Conservation (phyloP, 768 basidiomycete genomes). For the Guyanaporus albipodus region DNA sequence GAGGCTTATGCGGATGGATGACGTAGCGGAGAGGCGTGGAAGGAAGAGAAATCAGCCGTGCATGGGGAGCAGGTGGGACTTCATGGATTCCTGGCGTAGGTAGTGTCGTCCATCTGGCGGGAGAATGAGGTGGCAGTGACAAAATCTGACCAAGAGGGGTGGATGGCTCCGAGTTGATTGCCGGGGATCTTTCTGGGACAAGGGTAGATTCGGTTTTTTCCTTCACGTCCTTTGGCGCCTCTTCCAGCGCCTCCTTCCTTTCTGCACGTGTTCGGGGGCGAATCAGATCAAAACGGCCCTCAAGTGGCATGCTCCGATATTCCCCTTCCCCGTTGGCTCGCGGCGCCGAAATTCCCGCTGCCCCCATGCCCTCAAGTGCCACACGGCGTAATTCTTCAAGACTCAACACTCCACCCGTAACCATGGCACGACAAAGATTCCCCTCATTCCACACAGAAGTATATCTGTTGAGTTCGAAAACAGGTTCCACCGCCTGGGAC, state of each 20-base stretch:
- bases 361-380: conserved; percentile 30
- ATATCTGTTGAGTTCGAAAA: conserved; percentile 56
- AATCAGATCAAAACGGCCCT: conserved; percentile 87
- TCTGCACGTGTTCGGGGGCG: conserved; percentile 36
- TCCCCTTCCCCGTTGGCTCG: conserved; percentile 51
- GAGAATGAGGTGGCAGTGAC: conserved; percentile 31
- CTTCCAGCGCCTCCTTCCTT: conserved; percentile 5
- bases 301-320: conserved; percentile 79
- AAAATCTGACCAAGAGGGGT: conserved; percentile 38
- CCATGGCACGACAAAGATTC: background rate
- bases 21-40: conserved; percentile 27
- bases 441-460: conserved; percentile 70
- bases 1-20: conserved; percentile 14
- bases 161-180: conserved; percentile 20
- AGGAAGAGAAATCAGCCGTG: conserved; percentile 49
- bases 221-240: background rate
- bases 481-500: conserved; percentile 42
- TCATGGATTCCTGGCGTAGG: conserved; percentile 63
- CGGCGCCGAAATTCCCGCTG: conserved; percentile 7
- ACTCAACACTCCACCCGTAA: conserved; percentile 32
- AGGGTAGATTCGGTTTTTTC: conserved; percentile 19
- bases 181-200: conserved; percentile 2
- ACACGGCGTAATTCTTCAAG: conserved; percentile 38
- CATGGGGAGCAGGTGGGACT: conserved; percentile 57
- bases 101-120: conserved; percentile 45